Evolutionary conservation across 2,329 filamentous ascomycete species (phyloP).

Genomic region (Sphaerostilbella broomeana): DNA sequence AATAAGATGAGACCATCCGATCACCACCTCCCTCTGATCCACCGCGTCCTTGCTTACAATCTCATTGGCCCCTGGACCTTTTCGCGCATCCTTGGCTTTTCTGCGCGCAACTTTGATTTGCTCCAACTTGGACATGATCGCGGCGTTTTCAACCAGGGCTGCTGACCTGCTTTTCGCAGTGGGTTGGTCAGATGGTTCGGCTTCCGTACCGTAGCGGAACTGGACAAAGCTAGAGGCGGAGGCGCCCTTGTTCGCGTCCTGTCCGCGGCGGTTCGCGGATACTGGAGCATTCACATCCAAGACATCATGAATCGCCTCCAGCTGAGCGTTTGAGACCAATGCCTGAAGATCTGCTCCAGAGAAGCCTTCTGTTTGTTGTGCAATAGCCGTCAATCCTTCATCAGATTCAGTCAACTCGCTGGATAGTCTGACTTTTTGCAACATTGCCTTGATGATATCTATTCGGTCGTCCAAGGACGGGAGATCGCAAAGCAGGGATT

Average conservation of each 20-base stretch:
- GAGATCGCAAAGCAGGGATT: conserved; percentile 86
- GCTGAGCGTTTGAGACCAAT: conserved; percentile 89
- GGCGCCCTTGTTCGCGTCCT: conserved; percentile 28
- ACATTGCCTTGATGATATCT: conserved; percentile 83
- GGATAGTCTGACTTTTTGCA: conserved; percentile 69
- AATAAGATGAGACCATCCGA: conserved; percentile 76
- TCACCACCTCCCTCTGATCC: conserved; percentile 63
- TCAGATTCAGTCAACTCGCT: conserved; percentile 54
- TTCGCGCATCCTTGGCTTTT: conserved; percentile 29
- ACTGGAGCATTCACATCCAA: conserved; percentile 53
- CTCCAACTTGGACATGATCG: conserved; percentile 74
- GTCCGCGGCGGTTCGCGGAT: conserved; percentile 27
- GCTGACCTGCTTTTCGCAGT: conserved; percentile 45
- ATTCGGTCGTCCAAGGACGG: conserved; percentile 72
- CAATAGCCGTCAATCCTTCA: conserved; percentile 63
- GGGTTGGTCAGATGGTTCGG: conserved; percentile 35
- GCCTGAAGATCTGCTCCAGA: conserved; percentile 93
- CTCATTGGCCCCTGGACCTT: conserved; percentile 21
- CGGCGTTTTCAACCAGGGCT: conserved; percentile 66
- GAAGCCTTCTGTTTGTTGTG: conserved; percentile 76
- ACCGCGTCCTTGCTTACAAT: conserved; percentile 22
- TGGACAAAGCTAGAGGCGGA: conserved; percentile 60
- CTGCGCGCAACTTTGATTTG: conserved; percentile 67
- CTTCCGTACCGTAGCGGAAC: conserved; percentile 69
- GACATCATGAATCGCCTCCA: conserved; percentile 94